phyloP scores from a whole-genome alignment of 208 protist genomes.

The Tritrichomonas musculus region DNA sequence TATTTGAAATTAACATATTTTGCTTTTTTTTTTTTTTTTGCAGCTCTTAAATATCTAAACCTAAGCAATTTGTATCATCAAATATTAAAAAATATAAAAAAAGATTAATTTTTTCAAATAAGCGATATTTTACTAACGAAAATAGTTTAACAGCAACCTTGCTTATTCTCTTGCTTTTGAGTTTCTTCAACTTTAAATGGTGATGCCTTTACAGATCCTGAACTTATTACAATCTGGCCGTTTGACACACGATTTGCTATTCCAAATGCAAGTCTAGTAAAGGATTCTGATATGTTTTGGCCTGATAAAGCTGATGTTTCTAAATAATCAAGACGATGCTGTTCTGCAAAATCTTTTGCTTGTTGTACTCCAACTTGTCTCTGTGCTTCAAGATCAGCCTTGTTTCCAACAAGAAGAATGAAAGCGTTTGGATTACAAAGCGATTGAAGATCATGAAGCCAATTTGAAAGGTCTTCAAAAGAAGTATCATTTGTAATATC shows the following conservation, averaged over 20 bases:
- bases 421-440: neutral
- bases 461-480: neutral
- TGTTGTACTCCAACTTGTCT: slow-evolving; percentile 18
- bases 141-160: neutral
- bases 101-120: too few species aligned
- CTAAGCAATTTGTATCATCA: too few species aligned
- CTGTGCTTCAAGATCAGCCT: neutral
- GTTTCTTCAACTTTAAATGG: neutral
- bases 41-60: too few species aligned
- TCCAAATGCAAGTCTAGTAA: slow-evolving; percentile 2
- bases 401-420: slow-evolving; percentile 16
- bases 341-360: neutral
- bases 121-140: too few species aligned
- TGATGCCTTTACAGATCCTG: neutral
- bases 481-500: neutral
- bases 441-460: neutral
- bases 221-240: neutral
- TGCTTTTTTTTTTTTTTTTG: too few species aligned
- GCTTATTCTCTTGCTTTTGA: neutral
- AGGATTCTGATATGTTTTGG: neutral
- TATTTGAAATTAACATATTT: too few species aligned
- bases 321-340: neutral
- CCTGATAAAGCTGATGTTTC: slow-evolving; percentile 8
- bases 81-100: too few species aligned
- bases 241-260: neutral